phyloP scores from a whole-genome alignment of 2,329 filamentous ascomycete genomes.

The Talaromyces marneffei region DNA sequence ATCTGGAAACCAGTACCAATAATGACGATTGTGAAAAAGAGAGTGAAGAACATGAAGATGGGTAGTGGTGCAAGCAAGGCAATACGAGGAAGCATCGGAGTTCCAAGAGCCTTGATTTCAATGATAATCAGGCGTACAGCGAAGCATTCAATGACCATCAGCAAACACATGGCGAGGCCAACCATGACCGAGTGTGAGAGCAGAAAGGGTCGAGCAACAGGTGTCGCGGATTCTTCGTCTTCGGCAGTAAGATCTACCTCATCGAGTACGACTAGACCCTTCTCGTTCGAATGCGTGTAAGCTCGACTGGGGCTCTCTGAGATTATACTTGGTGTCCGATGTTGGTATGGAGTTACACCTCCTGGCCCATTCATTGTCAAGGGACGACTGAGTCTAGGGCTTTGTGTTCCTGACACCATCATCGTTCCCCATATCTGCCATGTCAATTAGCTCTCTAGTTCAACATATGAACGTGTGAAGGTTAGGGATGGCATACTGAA shows the following conservation, averaged over 20 bases:
- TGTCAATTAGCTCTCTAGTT: neutral
- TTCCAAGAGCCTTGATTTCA: conserved; percentile 11
- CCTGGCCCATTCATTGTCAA: conserved; percentile 2
- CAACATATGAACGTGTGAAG: neutral
- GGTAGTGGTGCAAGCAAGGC: conserved; percentile 9
- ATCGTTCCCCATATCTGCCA: conserved; percentile 10
- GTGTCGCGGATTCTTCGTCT: conserved; percentile 11
- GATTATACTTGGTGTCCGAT: conserved; percentile 5
- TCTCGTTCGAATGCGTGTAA: conserved; percentile 2
- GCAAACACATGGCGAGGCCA: conserved; percentile 12
- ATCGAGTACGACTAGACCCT: conserved; percentile 10
- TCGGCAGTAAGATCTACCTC: conserved; percentile 13
- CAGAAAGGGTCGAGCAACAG: conserved; percentile 11
- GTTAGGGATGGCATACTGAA: neutral
- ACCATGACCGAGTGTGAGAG: conserved; percentile 14
- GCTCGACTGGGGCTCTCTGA: conserved; percentile 2
- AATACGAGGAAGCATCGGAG: conserved; percentile 12
- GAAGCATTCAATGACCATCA: conserved; percentile 15
- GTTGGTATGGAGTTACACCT: conserved; percentile 4
- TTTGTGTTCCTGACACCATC: conserved; percentile 10
- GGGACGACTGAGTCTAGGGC: conserved; percentile 1
- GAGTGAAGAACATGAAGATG: conserved; percentile 14
- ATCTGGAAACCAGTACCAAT: conserved; percentile 11
- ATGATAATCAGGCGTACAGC: conserved; percentile 12
- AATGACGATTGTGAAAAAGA: conserved; percentile 14